A percentile compares a stretch with the other conserved stretches of the same genome.
These are phyloP conservation scores for Coniochaeta hoffmannii DNA, from an alignment of 2,329 filamentous ascomycete species.

Conservation along the genomic window DNA sequence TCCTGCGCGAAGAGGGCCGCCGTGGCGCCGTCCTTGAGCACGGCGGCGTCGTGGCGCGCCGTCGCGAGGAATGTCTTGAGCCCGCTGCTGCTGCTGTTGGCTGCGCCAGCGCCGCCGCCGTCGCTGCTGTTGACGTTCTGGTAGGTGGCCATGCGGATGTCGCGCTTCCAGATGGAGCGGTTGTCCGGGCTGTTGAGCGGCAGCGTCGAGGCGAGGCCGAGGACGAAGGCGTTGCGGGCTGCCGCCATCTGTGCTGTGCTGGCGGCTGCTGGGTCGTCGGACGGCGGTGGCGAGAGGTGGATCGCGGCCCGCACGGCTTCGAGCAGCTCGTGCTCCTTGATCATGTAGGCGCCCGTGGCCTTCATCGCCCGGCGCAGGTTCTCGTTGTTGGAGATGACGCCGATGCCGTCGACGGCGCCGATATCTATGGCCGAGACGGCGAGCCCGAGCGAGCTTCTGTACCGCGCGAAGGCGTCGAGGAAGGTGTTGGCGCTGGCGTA, in stretches of 20 bases:
- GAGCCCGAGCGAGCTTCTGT: not conserved
- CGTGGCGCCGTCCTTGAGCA: not conserved
- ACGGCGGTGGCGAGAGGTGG: no score
- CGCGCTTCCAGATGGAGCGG: not conserved
- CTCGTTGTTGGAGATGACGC: no score
- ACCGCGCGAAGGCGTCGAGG: conserved; percentile 37
- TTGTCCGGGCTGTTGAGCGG: not conserved
- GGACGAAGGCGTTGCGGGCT: no score
- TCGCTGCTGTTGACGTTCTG: not conserved
- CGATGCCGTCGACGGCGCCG: not conserved
- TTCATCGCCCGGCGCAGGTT: no score
- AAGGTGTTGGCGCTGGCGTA: conserved; percentile 49
- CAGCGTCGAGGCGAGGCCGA: not conserved
- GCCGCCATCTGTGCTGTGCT: no score
- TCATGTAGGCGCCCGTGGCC: no score
- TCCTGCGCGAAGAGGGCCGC: not conserved
- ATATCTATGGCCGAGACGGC: not conserved
- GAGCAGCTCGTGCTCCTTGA: no score
- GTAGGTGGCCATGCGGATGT: not conserved
- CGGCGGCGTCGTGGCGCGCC: not conserved
- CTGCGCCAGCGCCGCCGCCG: not conserved
- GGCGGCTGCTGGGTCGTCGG: no score
- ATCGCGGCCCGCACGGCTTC: no score
- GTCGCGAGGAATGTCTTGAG: not conserved
- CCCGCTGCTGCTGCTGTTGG: no score